phyloP scores from a whole-genome alignment of 371 early-diverging fungal genomes.

The Rhizopus microsporus region DNA sequence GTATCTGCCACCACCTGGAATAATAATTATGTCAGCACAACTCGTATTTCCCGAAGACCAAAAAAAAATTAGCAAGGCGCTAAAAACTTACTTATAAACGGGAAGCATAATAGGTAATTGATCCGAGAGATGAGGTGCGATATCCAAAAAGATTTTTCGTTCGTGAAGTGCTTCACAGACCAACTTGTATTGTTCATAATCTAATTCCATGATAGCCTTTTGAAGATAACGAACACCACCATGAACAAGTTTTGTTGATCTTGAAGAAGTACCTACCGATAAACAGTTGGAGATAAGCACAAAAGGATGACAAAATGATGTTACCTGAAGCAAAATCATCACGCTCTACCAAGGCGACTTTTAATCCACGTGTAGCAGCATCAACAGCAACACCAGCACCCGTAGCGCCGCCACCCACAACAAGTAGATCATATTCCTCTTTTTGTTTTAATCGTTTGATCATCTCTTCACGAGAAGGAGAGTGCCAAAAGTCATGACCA shows the following conservation, averaged over 20 bases:
- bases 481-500: constrained; percentile 65
- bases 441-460: constrained; percentile 62
- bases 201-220: constrained; percentile 95
- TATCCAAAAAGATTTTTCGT: constrained; percentile 91
- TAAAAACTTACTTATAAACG: constrained; percentile 75
- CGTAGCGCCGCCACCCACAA: constrained; percentile 99
- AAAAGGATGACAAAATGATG: not conserved
- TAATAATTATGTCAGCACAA: constrained; percentile 1
- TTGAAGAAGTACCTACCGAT: constrained; percentile 85
- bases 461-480: constrained; percentile 76
- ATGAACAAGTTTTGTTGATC: constrained; percentile 98
- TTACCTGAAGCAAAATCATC: constrained; percentile 95
- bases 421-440: constrained; percentile 86
- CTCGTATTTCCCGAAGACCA: constrained; percentile 5
- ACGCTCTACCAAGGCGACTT: constrained; percentile 96
- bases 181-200: constrained; percentile 96
- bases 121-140: constrained; percentile 95
- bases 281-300: not conserved
- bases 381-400: constrained; percentile 98
- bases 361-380: constrained; percentile 96
- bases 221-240: constrained; percentile 99
- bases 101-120: constrained; percentile 97
- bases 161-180: constrained; percentile 98
- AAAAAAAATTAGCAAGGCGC: not conserved
- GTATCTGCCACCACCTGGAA: constrained; percentile 88